Base-by-base conservation (phyloP, 1,284 basidiomycete genomes). In the Apiotrichum gamsii region DNA sequence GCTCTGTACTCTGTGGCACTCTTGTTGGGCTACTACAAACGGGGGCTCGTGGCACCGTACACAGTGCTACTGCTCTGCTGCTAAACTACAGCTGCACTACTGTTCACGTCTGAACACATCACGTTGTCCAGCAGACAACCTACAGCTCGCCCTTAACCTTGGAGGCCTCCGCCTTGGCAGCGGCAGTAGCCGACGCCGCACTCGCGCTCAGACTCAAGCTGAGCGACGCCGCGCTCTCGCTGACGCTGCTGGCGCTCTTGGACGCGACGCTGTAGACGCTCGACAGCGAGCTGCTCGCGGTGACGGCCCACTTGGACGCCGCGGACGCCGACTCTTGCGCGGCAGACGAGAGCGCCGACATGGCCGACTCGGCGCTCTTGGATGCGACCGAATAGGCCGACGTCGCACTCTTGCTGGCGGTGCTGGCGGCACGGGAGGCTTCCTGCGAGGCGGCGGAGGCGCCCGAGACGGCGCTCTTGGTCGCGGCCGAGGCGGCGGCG, bases 221-320 rank as follows among this genome's bases (percentile, higher is more conserved):
- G 64, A 53, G 56, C 56, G 52, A 57, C 39, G 56, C 52, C 43
- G 60, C 61, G 8, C 58, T 55, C 51, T 61, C 60, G 43, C 65
- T 63, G 15, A 45, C 45, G 34, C 56, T 51, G 10, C 58, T 51
- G 44, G 60, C 62, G 11, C 59, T 60, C 51, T 61, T 61, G 42
- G 65, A 64, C 15, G 60, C 61, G 23, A 53, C 57, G 15, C 62
- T 60, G 25, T 49, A 58, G 15, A 44, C 51, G 32, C 54, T 49
- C 40, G 56, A 58, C 31, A 58, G 51, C 15, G 54, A 57, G 21
- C 52, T 48, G 36, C 44, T 46, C 13, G 54, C 53, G 14, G 21
- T 8, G 15, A 34, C 34, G 16, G 82, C 80, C 10, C 77, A 78
- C 10, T 77, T 71, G 20, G 50, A 67, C 21, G 68, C 56, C 24